Evolutionary conservation across 225 moss, liverwort and hornwort species (phyloP).

Genomic region (Pseudoscleropodium purum): DNA sequence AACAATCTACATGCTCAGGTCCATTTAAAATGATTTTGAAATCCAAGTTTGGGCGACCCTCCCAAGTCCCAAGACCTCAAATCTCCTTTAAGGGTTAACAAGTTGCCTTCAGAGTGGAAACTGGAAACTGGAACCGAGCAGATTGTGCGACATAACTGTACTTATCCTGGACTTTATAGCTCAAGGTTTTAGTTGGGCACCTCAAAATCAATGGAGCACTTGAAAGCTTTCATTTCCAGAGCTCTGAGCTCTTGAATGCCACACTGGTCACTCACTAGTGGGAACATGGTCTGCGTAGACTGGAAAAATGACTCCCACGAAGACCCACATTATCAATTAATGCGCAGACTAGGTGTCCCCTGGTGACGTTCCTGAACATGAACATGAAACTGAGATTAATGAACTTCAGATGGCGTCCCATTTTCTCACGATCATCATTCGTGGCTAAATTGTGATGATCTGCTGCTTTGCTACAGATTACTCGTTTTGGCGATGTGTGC

Average conservation of each 20-base stretch:
- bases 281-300: no score
- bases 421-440: not conserved
- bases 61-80: not conserved
- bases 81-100: no score
- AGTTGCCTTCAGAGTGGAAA: not conserved
- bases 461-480: conserved; percentile 6
- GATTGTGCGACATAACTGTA: not conserved
- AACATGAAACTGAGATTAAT: not conserved
- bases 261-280: no score
- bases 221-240: not conserved
- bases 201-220: not conserved
- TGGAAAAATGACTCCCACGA: not conserved
- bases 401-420: not conserved
- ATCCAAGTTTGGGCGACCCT: not conserved
- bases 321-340: not conserved
- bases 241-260: not conserved
- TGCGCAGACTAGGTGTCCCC: not conserved
- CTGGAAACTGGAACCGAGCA: not conserved
- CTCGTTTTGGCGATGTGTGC: conserved; percentile 38
- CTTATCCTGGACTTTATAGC: no score
- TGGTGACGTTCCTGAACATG: not conserved
- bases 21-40: not conserved
- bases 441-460: not conserved
- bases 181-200: not conserved
- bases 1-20: not conserved